Conservation (phyloP, 768 basidiomycete genomes). For the Trametes elegans region DNA sequence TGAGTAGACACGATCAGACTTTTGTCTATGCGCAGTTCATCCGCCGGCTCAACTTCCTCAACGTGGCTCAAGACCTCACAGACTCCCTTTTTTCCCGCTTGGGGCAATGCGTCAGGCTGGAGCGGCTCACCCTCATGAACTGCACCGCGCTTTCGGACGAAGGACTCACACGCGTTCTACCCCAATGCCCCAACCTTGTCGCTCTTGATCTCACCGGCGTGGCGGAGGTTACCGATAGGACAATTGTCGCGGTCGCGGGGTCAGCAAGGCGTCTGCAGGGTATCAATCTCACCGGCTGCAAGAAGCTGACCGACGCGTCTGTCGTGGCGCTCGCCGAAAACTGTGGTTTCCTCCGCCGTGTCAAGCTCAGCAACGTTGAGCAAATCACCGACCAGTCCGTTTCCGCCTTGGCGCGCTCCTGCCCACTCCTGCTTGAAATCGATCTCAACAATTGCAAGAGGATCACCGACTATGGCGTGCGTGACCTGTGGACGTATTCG, state of each 20-base stretch:
- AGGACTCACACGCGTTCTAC: constrained; percentile 62
- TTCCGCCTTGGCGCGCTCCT: constrained; percentile 69
- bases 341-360: constrained; percentile 79
- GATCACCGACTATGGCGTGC: constrained; percentile 74
- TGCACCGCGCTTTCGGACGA: constrained; percentile 67
- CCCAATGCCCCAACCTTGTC: constrained; percentile 71
- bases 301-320: constrained; percentile 72
- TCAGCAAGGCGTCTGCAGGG: constrained; percentile 81
- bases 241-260: constrained; percentile 68
- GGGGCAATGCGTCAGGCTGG: constrained; percentile 72
- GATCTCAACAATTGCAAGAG: constrained; percentile 84
- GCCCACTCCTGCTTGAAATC: constrained; percentile 88
- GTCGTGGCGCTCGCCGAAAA: constrained; percentile 71
- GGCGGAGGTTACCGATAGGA: constrained; percentile 61
- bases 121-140: constrained; percentile 85
- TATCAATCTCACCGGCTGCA: constrained; percentile 86
- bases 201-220: constrained; percentile 85
- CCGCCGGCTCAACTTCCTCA: constrained; percentile 86
- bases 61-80: constrained; percentile 63
- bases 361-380: constrained; percentile 82
- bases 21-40: constrained; percentile 89
- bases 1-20: constrained; percentile 62
- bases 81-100: constrained; percentile 75
- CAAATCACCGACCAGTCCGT: constrained; percentile 76
- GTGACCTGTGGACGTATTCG: constrained; percentile 81